Conservation (phyloP, 2,329 filamentous ascomycete species). For the Talaromyces atroroseus region DNA sequence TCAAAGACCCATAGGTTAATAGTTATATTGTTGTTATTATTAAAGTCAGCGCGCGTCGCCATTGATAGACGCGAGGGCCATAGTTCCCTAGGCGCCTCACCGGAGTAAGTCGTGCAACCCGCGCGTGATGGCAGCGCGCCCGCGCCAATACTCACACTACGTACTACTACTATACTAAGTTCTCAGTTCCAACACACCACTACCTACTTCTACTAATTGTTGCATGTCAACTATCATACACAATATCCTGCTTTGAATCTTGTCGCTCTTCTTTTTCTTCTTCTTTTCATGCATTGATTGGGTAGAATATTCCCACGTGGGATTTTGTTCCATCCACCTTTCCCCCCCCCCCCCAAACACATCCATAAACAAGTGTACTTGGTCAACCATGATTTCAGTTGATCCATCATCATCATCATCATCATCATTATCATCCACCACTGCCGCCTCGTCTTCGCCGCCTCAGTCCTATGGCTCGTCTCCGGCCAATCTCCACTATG, state of each 20-base stretch:
- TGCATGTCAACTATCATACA: background rate
- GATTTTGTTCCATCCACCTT: background rate
- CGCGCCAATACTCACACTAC: background rate
- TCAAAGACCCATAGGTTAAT: too few species aligned
- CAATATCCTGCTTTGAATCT: background rate
- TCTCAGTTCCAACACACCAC: slow-evolving; percentile 16
- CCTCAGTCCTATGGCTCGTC: slow-evolving; percentile 29
- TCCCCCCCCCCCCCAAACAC: background rate
- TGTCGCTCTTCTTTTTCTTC: background rate
- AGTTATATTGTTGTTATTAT: too few species aligned
- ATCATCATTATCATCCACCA: too few species aligned
- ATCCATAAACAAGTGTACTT: background rate
- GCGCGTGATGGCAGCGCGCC: background rate
- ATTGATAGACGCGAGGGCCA: background rate
- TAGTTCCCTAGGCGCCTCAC: background rate
- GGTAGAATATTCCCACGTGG: background rate
- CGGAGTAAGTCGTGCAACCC: background rate
- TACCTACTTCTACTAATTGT: background rate
- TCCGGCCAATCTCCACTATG: slow-evolving; percentile 38
- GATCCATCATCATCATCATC: too few species aligned
- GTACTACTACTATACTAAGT: background rate
- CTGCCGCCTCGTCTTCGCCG: slow-evolving; percentile 28
- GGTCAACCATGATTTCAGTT: slow-evolving; percentile 30
- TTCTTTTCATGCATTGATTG: background rate
- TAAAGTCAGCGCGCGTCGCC: background rate